phyloP scores from a whole-genome alignment of 768 basidiomycete genomes.

The Amanita polypyramis region DNA sequence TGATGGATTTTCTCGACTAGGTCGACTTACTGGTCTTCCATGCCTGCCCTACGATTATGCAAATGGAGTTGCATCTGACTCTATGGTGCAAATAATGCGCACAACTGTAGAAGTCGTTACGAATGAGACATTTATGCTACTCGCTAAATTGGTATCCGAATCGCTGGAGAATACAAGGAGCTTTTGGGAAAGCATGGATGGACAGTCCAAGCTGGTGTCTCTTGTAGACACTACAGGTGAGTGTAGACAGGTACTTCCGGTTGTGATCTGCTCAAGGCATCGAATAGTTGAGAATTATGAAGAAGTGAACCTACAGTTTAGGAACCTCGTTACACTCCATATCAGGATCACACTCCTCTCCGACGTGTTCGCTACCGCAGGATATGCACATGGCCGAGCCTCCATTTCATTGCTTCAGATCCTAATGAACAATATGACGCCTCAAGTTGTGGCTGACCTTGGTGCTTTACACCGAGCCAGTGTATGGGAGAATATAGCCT shows the following conservation, averaged over 20 bases:
- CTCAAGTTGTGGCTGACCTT: conserved; percentile 57
- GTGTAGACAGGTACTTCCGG: conserved; percentile 11
- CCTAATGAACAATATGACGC: conserved; percentile 52
- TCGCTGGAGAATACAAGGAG: conserved; percentile 59
- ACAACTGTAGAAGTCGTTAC: conserved; percentile 85
- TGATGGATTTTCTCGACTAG: conserved; percentile 64
- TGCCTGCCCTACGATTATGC: conserved; percentile 87
- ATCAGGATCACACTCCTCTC: conserved; percentile 76
- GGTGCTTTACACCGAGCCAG: conserved; percentile 75
- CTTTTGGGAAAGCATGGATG: conserved; percentile 52
- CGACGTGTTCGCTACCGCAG: conserved; percentile 78
- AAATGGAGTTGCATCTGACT: conserved; percentile 75
- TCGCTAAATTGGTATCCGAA: conserved; percentile 58
- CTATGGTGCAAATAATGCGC: conserved; percentile 80
- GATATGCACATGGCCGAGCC: conserved; percentile 72
- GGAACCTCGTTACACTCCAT: conserved; percentile 63
- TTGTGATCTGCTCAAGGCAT: conserved; percentile 5
- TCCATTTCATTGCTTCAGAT: conserved; percentile 67
- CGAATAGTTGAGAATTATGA: conserved; percentile 33
- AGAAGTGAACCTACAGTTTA: conserved; percentile 54
- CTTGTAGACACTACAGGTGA: conserved; percentile 45
- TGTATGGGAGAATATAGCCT: conserved; percentile 79
- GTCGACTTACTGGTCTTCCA: conserved; percentile 70
- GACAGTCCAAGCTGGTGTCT: conserved; percentile 52
- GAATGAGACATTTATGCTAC: conserved; percentile 58